These are phyloP conservation scores for Pelargonium fulgidum DNA, from an alignment of 441 rosid genomes.

Conservation along the genomic window DNA sequence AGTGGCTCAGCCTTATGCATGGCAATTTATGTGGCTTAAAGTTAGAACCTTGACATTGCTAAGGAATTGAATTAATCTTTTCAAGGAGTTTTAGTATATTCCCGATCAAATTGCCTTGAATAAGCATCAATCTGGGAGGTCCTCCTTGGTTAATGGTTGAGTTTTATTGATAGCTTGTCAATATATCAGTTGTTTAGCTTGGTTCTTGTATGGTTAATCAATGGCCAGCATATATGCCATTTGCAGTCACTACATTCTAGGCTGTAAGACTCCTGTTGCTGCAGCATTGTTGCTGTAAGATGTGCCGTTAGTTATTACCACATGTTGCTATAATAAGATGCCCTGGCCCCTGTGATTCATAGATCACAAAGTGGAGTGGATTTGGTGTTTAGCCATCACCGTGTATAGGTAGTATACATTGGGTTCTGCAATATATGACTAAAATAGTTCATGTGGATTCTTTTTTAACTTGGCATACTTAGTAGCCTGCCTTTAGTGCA, in stretches of 20 bases:
- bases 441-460: too few species aligned
- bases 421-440: background rate
- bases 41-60: background rate
- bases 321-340: background rate
- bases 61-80: background rate
- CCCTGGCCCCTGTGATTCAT: background rate
- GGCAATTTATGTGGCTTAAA: background rate
- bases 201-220: background rate
- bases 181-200: background rate
- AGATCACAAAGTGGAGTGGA: background rate
- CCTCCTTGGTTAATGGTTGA: background rate
- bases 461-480: too few species aligned
- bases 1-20: background rate
- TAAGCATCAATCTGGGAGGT: background rate
- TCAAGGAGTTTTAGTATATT: background rate
- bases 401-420: background rate
- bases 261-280: too few species aligned
- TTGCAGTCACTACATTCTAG: too few species aligned
- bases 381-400: background rate
- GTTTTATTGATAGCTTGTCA: background rate
- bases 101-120: background rate
- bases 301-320: background rate
- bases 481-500: too few species aligned
- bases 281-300: too few species aligned
- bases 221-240: background rate